Conservation (phyloP, 768 basidiomycete species). For the Boletus rubescentipes region DNA sequence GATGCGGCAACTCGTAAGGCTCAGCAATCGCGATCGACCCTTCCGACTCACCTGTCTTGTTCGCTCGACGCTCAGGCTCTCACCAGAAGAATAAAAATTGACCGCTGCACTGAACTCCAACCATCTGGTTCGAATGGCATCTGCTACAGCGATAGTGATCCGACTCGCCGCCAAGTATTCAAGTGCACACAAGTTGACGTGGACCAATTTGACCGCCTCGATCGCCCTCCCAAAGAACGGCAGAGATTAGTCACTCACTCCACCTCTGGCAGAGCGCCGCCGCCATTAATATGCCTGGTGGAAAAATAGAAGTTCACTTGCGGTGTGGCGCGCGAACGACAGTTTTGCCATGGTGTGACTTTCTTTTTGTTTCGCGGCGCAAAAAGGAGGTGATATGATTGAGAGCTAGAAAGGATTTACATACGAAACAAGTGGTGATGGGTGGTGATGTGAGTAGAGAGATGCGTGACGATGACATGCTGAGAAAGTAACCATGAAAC, state of each 20-base stretch:
- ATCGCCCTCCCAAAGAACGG: constrained; percentile 6
- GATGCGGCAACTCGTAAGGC: not conserved
- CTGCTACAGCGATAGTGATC: no score
- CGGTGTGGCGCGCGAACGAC: not conserved
- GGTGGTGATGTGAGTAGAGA: not conserved
- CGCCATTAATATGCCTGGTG: no score
- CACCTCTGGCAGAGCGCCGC: not conserved
- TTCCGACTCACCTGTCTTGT: no score
- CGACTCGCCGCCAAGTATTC: no score
- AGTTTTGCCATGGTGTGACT: not conserved
- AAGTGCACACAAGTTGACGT: no score
- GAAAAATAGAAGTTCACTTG: not conserved
- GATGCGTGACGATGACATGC: not conserved
- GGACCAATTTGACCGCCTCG: not conserved
- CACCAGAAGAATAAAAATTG: no score
- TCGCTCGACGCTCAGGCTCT: no score
- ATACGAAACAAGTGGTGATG: not conserved
- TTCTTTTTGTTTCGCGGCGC: not conserved
- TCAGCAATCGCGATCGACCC: not conserved
- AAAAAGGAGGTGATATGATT: not conserved
- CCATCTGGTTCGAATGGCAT: no score
- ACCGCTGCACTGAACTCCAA: no score
- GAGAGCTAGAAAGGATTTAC: not conserved
- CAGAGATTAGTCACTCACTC: not conserved
- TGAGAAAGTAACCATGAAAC: not conserved